Evolutionary conservation across 23 red algal species (phyloP).

Genomic region (Gracilaria domingensis): DNA sequence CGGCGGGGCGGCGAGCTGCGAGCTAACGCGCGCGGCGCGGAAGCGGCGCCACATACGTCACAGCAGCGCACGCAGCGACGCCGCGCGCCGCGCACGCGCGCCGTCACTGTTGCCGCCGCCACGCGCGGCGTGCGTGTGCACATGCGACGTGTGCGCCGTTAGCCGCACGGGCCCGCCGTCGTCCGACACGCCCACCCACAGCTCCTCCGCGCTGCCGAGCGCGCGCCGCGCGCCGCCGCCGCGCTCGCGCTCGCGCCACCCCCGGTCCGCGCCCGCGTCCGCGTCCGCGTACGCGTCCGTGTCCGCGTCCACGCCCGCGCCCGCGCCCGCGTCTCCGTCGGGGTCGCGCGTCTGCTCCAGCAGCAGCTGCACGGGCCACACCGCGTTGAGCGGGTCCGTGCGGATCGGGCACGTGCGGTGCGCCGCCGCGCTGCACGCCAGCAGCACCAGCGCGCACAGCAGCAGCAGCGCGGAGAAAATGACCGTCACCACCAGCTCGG

Average conservation of each 20-base stretch:
- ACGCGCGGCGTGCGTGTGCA: background rate
- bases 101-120: background rate
- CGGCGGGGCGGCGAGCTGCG: too few relatives aligned
- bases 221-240: background rate
- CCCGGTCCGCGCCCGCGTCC: too few relatives aligned
- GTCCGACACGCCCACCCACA: background rate
- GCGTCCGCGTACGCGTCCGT: too few relatives aligned
- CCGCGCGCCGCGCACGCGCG: background rate
- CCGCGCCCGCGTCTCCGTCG: background rate
- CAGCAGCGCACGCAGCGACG: background rate
- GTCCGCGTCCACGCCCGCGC: background rate
- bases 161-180: background rate
- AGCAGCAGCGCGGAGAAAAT: constrained; percentile 1
- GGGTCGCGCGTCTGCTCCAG: background rate
- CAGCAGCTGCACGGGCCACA: constrained; percentile 24
- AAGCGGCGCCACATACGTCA: too few relatives aligned
- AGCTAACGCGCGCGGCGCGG: too few relatives aligned
- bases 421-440: background rate
- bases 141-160: background rate
- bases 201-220: constrained; percentile 3
- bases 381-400: background rate
- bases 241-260: background rate
- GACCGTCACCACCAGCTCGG: background rate
- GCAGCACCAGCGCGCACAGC: background rate
- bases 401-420: background rate